Conservation (phyloP, 2,329 filamentous ascomycete species). For the Akanthomyces uredinophilus region DNA sequence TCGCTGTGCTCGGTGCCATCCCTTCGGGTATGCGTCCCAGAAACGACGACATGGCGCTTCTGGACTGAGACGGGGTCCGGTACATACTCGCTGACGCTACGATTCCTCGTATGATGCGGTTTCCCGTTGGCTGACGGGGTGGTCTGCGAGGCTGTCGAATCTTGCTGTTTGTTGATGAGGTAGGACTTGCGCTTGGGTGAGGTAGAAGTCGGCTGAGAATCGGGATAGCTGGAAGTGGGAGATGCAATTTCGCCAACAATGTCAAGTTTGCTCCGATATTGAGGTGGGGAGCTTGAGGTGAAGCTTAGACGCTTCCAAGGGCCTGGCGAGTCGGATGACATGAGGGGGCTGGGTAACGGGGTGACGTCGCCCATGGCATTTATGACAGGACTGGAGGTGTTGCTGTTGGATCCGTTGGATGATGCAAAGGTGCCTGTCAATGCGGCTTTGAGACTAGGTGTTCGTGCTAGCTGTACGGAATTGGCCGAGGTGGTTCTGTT, state of each 20-base stretch:
- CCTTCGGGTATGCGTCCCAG: constrained; percentile 50
- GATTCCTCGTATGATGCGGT: constrained; percentile 58
- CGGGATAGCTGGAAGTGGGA: constrained; percentile 37
- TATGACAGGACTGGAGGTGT: constrained; percentile 67
- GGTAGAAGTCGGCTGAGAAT: constrained; percentile 22
- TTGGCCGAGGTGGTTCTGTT: constrained; percentile 26
- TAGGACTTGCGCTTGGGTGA: constrained; percentile 55
- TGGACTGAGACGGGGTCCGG: constrained; percentile 66
- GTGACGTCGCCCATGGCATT: constrained; percentile 74
- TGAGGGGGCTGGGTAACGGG: constrained; percentile 70
- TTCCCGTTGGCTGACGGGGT: not conserved
- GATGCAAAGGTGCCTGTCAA: constrained; percentile 45
- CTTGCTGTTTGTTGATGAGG: constrained; percentile 24
- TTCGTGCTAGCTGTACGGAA: constrained; percentile 49
- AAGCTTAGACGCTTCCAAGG: constrained; percentile 56
- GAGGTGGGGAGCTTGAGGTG: constrained; percentile 40
- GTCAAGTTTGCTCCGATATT: constrained; percentile 21
- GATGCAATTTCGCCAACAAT: constrained; percentile 23
- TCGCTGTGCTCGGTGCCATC: constrained; percentile 36
- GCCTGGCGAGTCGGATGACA: constrained; percentile 59
- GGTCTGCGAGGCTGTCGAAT: not conserved
- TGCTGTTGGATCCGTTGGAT: constrained; percentile 57
- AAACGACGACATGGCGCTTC: constrained; percentile 69
- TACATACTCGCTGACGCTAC: constrained; percentile 84
- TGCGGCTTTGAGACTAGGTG: constrained; percentile 57